Evolutionary conservation across 192 early-diverging fungal genomes (phyloP).

Genomic region (Endogone sp.): DNA sequence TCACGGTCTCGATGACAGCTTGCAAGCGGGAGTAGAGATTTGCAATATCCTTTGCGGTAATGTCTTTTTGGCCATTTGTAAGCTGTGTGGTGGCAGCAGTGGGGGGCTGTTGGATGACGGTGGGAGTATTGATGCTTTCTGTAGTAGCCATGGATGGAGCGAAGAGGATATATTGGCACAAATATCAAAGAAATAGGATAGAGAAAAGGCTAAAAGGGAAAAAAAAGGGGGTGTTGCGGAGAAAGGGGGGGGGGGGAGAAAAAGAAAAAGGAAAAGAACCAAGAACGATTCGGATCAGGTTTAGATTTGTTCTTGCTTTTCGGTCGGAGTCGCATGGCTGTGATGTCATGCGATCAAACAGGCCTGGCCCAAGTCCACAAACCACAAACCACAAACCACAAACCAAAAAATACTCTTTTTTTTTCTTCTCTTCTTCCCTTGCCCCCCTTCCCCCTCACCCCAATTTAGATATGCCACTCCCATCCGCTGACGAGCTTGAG

Average conservation of each 20-base stretch:
- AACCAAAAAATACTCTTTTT: neutral
- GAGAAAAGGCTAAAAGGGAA: neutral
- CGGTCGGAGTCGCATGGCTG: neutral
- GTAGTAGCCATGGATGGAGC: neutral
- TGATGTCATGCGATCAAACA: neutral
- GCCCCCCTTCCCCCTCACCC: neutral
- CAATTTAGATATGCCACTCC: slow-evolving; percentile 53
- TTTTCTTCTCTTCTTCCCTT: neutral
- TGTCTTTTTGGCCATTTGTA: slow-evolving; percentile 22
- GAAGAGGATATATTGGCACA: neutral
- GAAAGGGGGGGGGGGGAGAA: too few species aligned
- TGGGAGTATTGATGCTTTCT: neutral
- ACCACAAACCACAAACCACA: too few species aligned
- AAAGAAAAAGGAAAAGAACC: too few species aligned
- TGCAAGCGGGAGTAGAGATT: slow-evolving; percentile 45
- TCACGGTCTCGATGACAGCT: slow-evolving; percentile 42
- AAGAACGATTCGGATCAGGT: too few species aligned
- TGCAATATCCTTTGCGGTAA: slow-evolving; percentile 45
- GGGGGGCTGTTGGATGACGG: neutral
- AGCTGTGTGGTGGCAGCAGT: neutral
- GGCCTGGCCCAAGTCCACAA: too few species aligned
- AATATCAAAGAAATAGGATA: neutral
- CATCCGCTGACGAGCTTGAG: slow-evolving; percentile 66
- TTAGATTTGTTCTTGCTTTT: too few species aligned
- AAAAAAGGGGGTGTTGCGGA: neutral